Conservation (phyloP, 495 filamentous ascomycete genomes). For the Sabuloglossum arenarium region DNA sequence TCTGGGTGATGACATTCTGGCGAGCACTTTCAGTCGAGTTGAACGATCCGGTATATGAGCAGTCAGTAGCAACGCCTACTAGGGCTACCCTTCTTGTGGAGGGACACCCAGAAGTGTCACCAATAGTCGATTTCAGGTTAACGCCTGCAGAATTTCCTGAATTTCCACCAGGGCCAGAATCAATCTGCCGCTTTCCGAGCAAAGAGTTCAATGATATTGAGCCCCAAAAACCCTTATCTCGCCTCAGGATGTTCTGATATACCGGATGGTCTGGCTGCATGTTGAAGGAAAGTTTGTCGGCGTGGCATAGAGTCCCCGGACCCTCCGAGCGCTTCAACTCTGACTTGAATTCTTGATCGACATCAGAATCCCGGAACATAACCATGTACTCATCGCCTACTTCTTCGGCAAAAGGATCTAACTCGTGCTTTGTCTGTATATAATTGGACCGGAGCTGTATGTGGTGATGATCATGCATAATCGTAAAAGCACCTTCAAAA, state of each 20-base stretch:
- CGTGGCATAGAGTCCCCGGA: constrained; percentile 28
- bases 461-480: constrained; percentile 69
- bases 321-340: constrained; percentile 31
- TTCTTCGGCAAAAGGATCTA: constrained; percentile 49
- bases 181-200: constrained; percentile 34
- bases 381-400: constrained; percentile 64
- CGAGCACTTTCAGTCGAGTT: constrained; percentile 34
- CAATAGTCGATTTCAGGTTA: constrained; percentile 65
- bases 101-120: constrained; percentile 63
- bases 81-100: constrained; percentile 73
- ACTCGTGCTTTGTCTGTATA: constrained; percentile 42
- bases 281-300: constrained; percentile 56
- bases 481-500: constrained; percentile 78
- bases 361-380: constrained; percentile 78
- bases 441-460: constrained; percentile 61
- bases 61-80: constrained; percentile 85
- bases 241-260: constrained; percentile 23
- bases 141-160: constrained; percentile 68
- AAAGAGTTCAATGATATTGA: constrained; percentile 31
- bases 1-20: constrained; percentile 55
- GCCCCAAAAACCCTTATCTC: constrained; percentile 26
- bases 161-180: constrained; percentile 28
- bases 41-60: constrained; percentile 59
- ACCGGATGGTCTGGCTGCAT: constrained; percentile 41
- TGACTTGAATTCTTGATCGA: constrained; percentile 23